Base-by-base conservation (phyloP, 768 basidiomycete species). In the Podaxis pistillaris region DNA sequence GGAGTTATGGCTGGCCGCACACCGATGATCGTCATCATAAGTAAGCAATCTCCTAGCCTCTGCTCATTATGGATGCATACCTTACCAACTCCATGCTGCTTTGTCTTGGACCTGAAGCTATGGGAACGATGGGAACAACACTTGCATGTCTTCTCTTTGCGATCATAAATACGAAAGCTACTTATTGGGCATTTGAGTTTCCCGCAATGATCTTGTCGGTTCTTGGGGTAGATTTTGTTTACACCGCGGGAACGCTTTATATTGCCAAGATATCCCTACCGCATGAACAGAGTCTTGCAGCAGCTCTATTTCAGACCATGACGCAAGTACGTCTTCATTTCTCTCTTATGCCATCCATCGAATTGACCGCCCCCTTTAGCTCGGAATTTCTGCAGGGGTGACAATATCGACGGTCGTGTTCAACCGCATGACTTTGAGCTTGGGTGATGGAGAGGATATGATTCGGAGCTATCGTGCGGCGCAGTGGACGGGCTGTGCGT, bases 151-250 rank as follows among this genome's bases (percentile, higher is more conserved):
- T 92, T 11, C 74, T 92, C 3, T 90, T 92, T 67, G 91, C 91
- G 1, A 65, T 89, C 1, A 89, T 92, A 64, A 65, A 83, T 26
- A 82, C 88, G 0, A 64, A 71, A 0, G 76, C 76, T 6, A 73
- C 85, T 1, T 93, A 87, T 66, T 93, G 91, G 92, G 88, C 87
- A 1, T 89, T 80, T 62, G 86, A 84, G 4, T 93, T 93, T 72
- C 89, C 90, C 0, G 82, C 87, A 0, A 81, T 89, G 0, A 73
- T 84, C 44, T 62, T 89, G 50, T 74, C 83, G 22, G 91, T 92
- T 13, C 80, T 91, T 52, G 92, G 92, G 19, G 90, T 86, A 0
- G 92, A 93, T 68, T 90, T 93, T 64, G 85, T 90, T 1, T 93
- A 86, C 68, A 76, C 91, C 0, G 75, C 85, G 0, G 92, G 91